Evolutionary conservation across 2,329 filamentous ascomycete species (phyloP).

Genomic region (Diaporthe citri): DNA sequence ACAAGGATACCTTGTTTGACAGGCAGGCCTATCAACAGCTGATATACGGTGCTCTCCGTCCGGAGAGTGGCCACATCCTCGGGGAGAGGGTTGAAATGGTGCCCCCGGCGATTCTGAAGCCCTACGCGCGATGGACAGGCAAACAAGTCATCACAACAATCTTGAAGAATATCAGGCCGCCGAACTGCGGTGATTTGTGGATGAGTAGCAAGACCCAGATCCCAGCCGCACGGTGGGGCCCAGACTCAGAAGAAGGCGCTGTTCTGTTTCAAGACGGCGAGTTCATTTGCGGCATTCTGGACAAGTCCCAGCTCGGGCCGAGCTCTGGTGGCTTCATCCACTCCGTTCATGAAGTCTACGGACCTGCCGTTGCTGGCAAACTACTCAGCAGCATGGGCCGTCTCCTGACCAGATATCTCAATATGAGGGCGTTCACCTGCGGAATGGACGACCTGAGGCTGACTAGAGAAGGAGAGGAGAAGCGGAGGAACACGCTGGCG

Average conservation of each 20-base stretch:
- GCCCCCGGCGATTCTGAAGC: constrained; percentile 85
- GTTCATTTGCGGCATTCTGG: constrained; percentile 89
- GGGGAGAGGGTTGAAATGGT: constrained; percentile 86
- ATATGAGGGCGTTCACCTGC: constrained; percentile 96
- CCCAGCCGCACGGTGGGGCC: constrained; percentile 82
- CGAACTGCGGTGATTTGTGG: constrained; percentile 80
- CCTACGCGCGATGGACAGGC: constrained; percentile 87
- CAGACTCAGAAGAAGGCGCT: constrained; percentile 79
- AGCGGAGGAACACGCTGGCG: constrained; percentile 76
- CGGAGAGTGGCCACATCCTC: constrained; percentile 89
- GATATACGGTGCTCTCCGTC: constrained; percentile 89
- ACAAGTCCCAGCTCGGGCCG: constrained; percentile 95
- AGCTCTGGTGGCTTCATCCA: constrained; percentile 90
- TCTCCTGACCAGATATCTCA: constrained; percentile 87
- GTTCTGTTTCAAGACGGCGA: constrained; percentile 91
- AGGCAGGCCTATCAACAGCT: constrained; percentile 91
- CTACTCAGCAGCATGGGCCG: constrained; percentile 90
- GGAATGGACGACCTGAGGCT: constrained; percentile 96
- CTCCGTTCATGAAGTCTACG: constrained; percentile 92
- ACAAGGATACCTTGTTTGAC: constrained; percentile 90
- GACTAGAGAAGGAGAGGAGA: constrained; percentile 81
- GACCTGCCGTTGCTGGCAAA: constrained; percentile 86
- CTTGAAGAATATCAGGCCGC: constrained; percentile 89
- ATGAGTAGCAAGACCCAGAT: constrained; percentile 85
- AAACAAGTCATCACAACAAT: constrained; percentile 97